phyloP scores from a whole-genome alignment of 2,329 filamentous ascomycete species.

The Dothidotthia symphoricarpi region DNA sequence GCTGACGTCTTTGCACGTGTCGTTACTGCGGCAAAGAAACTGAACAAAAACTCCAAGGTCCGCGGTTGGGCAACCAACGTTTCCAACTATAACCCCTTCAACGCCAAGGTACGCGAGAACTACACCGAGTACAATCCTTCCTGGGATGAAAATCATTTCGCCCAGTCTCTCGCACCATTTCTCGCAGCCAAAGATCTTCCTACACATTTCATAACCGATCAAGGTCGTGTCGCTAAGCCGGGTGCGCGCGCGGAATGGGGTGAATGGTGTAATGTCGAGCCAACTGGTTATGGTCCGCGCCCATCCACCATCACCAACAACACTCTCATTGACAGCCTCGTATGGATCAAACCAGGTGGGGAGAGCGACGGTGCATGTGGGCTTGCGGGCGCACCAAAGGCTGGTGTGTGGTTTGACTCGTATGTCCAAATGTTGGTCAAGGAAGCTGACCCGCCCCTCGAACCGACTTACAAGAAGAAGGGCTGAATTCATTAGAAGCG shows the following conservation, averaged over 20 bases:
- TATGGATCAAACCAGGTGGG: conserved; percentile 34
- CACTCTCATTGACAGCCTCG: conserved; percentile 28
- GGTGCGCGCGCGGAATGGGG: conserved; percentile 28
- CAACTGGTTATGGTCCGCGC: conserved; percentile 20
- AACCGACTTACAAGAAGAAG: conserved; percentile 24
- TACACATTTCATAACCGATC: conserved; percentile 30
- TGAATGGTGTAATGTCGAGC: conserved; percentile 31
- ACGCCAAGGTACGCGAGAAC: conserved; percentile 23
- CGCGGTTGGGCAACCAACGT: conserved; percentile 29
- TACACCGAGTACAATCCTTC: conserved; percentile 26
- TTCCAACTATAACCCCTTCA: conserved; percentile 30
- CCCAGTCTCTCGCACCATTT: conserved; percentile 16
- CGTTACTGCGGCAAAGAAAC: conserved; percentile 22
- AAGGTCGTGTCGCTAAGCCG: conserved; percentile 25
- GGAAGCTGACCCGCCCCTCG: conserved; percentile 24
- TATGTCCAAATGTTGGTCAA: conserved; percentile 31
- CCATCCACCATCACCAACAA: conserved; percentile 22
- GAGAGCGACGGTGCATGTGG: conserved; percentile 30
- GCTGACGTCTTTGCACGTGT: conserved; percentile 27
- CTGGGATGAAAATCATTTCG: conserved; percentile 30
- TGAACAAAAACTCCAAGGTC: conserved; percentile 23
- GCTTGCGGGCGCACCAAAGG: conserved; percentile 24
- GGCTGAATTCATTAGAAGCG: no score
- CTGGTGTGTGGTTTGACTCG: conserved; percentile 31
- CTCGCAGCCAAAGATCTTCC: conserved; percentile 27